Base-by-base conservation (phyloP, 176 grass and related monocot species). In the Hyparrhenia diplandra region DNA sequence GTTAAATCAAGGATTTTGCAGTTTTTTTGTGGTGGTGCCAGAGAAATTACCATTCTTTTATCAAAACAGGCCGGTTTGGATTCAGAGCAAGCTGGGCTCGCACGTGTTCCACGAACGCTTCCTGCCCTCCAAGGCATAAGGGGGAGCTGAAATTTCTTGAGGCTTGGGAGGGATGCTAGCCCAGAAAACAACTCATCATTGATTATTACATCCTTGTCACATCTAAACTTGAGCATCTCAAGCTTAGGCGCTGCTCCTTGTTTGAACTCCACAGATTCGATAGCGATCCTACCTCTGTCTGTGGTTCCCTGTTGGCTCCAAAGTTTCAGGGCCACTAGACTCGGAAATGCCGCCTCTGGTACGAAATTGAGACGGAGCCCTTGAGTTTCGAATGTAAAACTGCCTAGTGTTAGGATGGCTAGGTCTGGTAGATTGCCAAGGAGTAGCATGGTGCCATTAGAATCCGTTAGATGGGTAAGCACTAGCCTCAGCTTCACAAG, bases 271-370 rank as follows among this genome's bases (percentile, higher is more conserved):
- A 58, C 54, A 23, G 21, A 58, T 24, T 58, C 10, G 9, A 58
- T 51, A n/a, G n/a, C n/a, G n/a, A 5, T 51, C 47, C n/a, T n/a
- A 58, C 9, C 0, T 58, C 54, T 10, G n/a, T 10, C 3, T 10
- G 21, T 7, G 0, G 1, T 0, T 51, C 1, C 4, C 8, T 24
- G 54, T 24, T 0, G 0, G 9, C n/a, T 10, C 23, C 2, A 58
- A 1, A 58, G 54, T 0, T 10, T 0, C 3, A 58, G 54, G 2
- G 54, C 54, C n/a, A 58, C 54, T 24, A 58, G 54, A 58, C 54
- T 24, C 0, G 21, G 21, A n/a, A 58, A 58, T 58, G 54, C 54
- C 6, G 52, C 52, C 7, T 24, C 54, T 2, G 54, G 8, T 11
- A 23, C 1, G 9, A 58, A 24, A 58, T 23, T 3, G 17, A 51